Base-by-base conservation (phyloP, 208 protist genomes). In the Polymyxa betae region DNA sequence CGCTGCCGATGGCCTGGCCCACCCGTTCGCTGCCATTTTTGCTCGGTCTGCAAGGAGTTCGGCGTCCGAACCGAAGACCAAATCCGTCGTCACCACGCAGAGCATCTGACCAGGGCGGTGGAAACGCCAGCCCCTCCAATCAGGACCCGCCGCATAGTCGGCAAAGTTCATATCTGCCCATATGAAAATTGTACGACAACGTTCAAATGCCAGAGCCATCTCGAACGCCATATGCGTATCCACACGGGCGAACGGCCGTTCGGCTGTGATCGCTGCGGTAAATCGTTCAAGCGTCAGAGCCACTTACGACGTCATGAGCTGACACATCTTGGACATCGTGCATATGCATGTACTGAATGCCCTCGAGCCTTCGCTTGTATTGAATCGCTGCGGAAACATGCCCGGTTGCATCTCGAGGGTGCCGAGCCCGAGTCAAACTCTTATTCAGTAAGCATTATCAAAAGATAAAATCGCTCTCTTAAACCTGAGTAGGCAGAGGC, bases 171-270 rank as follows among this genome's bases (percentile, higher is more conserved):
- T 82, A n/a, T 35, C 16, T 89, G 88, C 29, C n/a, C 88, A n/a
- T 89, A 32, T n/a, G 88, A 64, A 12, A 60, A 89, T 44, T 89
- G 88, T n/a, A 60, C 32, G 32, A 89, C 45, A 12, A 35, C 88
- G 49, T 89, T 89, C 54, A 72, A 89, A 89, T 89, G 54, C 54
- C 32, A 89, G 32, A 89, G 88, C 46, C 49, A 89, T 44, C 46
- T 77, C 16, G 54, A 77, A 29, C 46, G 88, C 16, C 88, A 89
- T 72, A 66, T 89, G 29, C 54, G 46, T n/a, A 77, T 45, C 46
- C 88, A 89, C n/a, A 89, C 88, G 29, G 88, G 88, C 88, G 88
- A 89, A 44, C 46, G 54, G 12, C 88, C 88, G n/a, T 89, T 89
- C 54, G 32, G 16, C 46, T 89, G 88, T 44, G n/a, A 32, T 1